phyloP scores from a whole-genome alignment of 306 rosid species.

The Cucurbita pepo region DNA sequence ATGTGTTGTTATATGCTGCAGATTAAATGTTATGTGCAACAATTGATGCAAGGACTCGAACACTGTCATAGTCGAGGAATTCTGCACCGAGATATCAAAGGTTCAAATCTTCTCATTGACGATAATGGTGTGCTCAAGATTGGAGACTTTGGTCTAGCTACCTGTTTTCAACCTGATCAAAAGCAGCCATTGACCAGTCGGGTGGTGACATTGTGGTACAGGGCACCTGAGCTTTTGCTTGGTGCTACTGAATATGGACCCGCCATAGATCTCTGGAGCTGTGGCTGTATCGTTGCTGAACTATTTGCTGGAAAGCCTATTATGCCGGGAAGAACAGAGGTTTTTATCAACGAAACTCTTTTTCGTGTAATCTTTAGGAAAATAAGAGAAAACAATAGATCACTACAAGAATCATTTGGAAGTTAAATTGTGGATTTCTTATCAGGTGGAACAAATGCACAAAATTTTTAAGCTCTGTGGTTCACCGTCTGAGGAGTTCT shows the following conservation, averaged over 20 bases:
- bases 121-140: constrained; percentile 70
- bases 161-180: constrained; percentile 37
- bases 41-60: constrained; percentile 65
- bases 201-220: constrained; percentile 84
- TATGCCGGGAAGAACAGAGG: constrained; percentile 99
- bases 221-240: constrained; percentile 91
- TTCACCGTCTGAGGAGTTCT: constrained; percentile 70
- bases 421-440: neutral
- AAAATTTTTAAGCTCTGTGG: constrained; percentile 94
- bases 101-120: constrained; percentile 73
- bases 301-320: constrained; percentile 69
- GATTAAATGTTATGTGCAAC: constrained; percentile 77
- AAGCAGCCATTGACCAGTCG: constrained; percentile 75
- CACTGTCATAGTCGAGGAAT: constrained; percentile 77
- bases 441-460: constrained; percentile 92
- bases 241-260: constrained; percentile 71
- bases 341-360: constrained; percentile 7
- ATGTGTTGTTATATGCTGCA: constrained; percentile 10
- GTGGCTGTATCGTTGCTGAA: constrained; percentile 86
- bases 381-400: neutral
- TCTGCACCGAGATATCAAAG: constrained; percentile 89
- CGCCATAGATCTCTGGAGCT: constrained; percentile 80
- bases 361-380: neutral
- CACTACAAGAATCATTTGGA: neutral
- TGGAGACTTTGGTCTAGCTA: constrained; percentile 87